phyloP scores from a whole-genome alignment of 306 rosid genomes.

The Fagus crenata region DNA sequence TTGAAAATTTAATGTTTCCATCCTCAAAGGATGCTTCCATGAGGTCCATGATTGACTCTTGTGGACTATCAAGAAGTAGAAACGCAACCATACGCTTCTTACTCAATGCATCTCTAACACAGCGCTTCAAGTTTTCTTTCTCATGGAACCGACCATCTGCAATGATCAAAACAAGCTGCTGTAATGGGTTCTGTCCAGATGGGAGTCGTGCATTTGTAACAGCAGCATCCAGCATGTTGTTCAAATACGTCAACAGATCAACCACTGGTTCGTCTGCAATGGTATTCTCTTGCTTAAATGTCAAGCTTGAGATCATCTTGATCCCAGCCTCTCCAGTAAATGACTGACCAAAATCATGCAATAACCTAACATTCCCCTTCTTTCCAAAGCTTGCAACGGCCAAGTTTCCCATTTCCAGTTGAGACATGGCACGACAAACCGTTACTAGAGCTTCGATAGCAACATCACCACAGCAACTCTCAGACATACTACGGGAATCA shows the following conservation, averaged over 20 bases:
- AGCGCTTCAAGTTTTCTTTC: slow-evolving; percentile 64
- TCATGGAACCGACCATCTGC: slow-evolving; percentile 83
- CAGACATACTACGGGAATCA: slow-evolving; percentile 94
- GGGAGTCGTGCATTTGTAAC: slow-evolving; percentile 79
- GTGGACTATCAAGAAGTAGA: slow-evolving; percentile 71
- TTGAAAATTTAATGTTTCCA: slow-evolving; percentile 39
- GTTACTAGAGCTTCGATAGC: slow-evolving; percentile 87
- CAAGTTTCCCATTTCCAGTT: slow-evolving; percentile 76
- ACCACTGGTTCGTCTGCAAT: slow-evolving; percentile 74
- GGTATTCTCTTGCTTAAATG: slow-evolving; percentile 87
- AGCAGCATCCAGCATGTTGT: slow-evolving; percentile 65
- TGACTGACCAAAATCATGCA: slow-evolving; percentile 84
- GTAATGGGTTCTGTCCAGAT: slow-evolving; percentile 74
- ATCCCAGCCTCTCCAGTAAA: slow-evolving; percentile 78
- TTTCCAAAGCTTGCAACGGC: slow-evolving; percentile 93
- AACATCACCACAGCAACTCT: slow-evolving; percentile 65
- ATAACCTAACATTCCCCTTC: slow-evolving; percentile 72
- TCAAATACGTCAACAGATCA: slow-evolving; percentile 70
- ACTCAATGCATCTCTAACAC: slow-evolving; percentile 54
- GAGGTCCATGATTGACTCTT: slow-evolving; percentile 64
- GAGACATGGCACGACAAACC: slow-evolving; percentile 91
- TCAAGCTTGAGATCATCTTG: slow-evolving; percentile 82
- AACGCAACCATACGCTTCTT: slow-evolving; percentile 83
- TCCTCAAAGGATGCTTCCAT: slow-evolving; percentile 57
- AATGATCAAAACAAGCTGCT: slow-evolving; percentile 87